A percentile compares a stretch with the other conserved stretches of the same genome.
Evolutionary conservation across 176 grass and related monocot genomes (phyloP).

Genomic region (Bromus sterilis): DNA sequence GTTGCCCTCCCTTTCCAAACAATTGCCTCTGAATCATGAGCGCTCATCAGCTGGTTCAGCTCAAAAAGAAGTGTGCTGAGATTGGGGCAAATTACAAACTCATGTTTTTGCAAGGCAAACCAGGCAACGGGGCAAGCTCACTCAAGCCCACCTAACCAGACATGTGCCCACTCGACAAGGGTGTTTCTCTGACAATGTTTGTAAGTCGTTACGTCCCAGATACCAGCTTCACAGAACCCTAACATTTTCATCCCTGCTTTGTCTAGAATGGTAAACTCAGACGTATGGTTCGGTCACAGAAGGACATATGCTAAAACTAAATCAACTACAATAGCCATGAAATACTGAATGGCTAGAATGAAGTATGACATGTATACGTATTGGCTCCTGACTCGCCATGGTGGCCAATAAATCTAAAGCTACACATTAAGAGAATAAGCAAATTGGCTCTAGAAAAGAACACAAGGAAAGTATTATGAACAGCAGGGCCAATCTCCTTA

Average conservation of each 20-base stretch:
- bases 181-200: background rate
- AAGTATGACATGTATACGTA: background rate
- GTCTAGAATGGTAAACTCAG: background rate
- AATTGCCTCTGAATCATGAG: background rate
- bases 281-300: background rate
- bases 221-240: background rate
- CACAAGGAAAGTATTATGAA: background rate
- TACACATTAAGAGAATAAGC: conserved; percentile 9
- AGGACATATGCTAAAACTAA: conserved; percentile 8
- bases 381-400: background rate
- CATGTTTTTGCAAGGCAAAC: background rate
- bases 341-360: background rate
- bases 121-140: background rate
- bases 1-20: background rate
- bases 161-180: background rate
- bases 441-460: conserved; percentile 14
- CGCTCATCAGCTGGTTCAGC: background rate
- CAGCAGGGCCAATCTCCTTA: conserved; percentile 39
- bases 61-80: background rate
- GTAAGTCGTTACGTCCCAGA: background rate
- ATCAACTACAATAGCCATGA: background rate
- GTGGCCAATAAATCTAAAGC: background rate
- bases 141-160: background rate
- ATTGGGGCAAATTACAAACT: background rate
- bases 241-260: background rate